A percentile compares a stretch with the other conserved stretches of the same genome.
phyloP scores from a whole-genome alignment of 192 early-diverging fungal genomes.

The Coemansia sp. region DNA sequence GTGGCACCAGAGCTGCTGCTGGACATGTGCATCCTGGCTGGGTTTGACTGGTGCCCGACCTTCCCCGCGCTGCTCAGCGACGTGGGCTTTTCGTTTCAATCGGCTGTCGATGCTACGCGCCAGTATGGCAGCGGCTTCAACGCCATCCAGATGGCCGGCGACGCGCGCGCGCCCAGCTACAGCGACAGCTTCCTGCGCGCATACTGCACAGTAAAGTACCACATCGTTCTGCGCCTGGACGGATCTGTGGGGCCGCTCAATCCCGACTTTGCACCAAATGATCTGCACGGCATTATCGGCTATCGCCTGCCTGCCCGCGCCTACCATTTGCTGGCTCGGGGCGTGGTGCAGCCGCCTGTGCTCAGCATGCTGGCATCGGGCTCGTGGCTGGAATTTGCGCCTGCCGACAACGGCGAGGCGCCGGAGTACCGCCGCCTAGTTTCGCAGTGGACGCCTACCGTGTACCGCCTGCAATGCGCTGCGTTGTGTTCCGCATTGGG shows the following conservation, averaged over 20 bases:
- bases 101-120: conserved; percentile 58
- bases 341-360: conserved; percentile 58
- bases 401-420: conserved; percentile 76
- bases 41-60: conserved; percentile 67
- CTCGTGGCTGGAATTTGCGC: conserved; percentile 61
- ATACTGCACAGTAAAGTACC: conserved; percentile 64
- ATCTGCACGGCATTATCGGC: conserved; percentile 78
- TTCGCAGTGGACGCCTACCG: conserved; percentile 49
- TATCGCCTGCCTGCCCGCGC: conserved; percentile 65
- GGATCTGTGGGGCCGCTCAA: conserved; percentile 64
- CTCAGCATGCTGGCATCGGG: conserved; percentile 64
- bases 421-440: conserved; percentile 64
- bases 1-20: conserved; percentile 65
- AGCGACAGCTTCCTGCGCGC: conserved; percentile 66
- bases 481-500: conserved; percentile 56
- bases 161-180: conserved; percentile 59
- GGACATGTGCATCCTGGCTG: conserved; percentile 75
- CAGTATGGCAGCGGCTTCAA: conserved; percentile 70
- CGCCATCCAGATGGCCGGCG: conserved; percentile 59
- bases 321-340: conserved; percentile 64
- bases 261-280: conserved; percentile 57
- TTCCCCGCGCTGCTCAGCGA: conserved; percentile 60
- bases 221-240: conserved; percentile 64
- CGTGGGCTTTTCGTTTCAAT: conserved; percentile 62
- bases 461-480: conserved; percentile 56